phyloP scores from a whole-genome alignment of 2,329 filamentous ascomycete species.

The Sporothrix inflata region DNA sequence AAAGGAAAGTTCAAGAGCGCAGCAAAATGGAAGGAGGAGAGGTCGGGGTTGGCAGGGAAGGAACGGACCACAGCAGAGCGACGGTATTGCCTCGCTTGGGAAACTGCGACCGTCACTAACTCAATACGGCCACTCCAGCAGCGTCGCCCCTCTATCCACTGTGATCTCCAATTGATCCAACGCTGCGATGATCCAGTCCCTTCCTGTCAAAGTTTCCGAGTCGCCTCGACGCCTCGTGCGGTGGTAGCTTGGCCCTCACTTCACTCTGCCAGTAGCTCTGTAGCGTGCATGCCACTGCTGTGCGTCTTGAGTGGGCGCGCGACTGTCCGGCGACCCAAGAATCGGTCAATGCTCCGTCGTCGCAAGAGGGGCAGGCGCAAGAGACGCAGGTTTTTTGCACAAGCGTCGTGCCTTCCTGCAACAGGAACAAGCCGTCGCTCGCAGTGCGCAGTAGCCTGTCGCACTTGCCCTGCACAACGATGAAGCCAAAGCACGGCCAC shows the following conservation, averaged over 20 bases:
- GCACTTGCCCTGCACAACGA: constrained; percentile 16
- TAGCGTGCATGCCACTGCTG: constrained; percentile 16
- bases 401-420: constrained; percentile 1
- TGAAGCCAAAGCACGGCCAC: constrained; percentile 10
- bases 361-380: not conserved
- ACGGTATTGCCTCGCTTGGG: constrained; percentile 3
- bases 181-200: constrained; percentile 16
- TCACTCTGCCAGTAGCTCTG: constrained; percentile 20
- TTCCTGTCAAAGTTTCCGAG: constrained; percentile 7
- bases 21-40: not conserved
- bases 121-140: constrained; percentile 14
- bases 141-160: constrained; percentile 2
- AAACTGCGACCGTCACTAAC: constrained; percentile 21
- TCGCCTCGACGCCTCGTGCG: constrained; percentile 3
- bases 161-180: constrained; percentile 18
- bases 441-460: constrained; percentile 11
- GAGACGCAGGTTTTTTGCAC: not conserved
- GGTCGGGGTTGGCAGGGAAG: not conserved
- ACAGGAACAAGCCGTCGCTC: not conserved
- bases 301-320: constrained; percentile 1
- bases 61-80: not conserved
- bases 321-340: not conserved
- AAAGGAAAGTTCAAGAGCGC: not conserved
- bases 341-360: not conserved
- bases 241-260: not conserved